phyloP scores from a whole-genome alignment of 2,329 filamentous ascomycete species.

The Pseudogymnoascus sp. region DNA sequence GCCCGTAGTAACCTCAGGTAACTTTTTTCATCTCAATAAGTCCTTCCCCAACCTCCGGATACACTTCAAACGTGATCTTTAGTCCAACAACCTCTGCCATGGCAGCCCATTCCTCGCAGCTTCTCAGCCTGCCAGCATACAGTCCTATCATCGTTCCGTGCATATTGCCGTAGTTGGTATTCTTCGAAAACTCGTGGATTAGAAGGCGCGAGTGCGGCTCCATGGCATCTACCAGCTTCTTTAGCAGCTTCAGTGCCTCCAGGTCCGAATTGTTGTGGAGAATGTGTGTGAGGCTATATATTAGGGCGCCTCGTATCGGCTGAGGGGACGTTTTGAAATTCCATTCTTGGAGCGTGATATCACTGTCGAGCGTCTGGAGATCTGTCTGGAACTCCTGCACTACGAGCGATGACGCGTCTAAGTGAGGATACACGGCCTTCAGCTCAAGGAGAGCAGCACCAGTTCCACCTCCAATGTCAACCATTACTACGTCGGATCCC shows the following conservation, averaged over 20 bases:
- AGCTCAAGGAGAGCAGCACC: slow-evolving; percentile 33
- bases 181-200: slow-evolving; percentile 33
- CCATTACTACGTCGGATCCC: slow-evolving; percentile 23
- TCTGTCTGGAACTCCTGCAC: slow-evolving; percentile 33
- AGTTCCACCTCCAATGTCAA: slow-evolving; percentile 33
- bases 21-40: slow-evolving; percentile 31
- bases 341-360: slow-evolving; percentile 29
- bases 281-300: slow-evolving; percentile 32
- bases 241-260: slow-evolving; percentile 30
- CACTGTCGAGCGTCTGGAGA: slow-evolving; percentile 18
- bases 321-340: slow-evolving; percentile 31
- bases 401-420: slow-evolving; percentile 25
- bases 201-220: slow-evolving; percentile 28
- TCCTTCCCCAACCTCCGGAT: slow-evolving; percentile 29
- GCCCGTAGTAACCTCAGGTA: not conserved
- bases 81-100: slow-evolving; percentile 30
- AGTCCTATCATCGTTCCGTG: slow-evolving; percentile 33
- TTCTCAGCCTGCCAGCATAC: slow-evolving; percentile 30
- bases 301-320: slow-evolving; percentile 28
- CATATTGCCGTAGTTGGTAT: slow-evolving; percentile 29
- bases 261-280: slow-evolving; percentile 33
- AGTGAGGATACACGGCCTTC: slow-evolving; percentile 28
- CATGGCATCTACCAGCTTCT: slow-evolving; percentile 33
- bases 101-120: slow-evolving; percentile 30
- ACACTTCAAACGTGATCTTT: slow-evolving; percentile 31